A percentile compares a stretch with the other conserved stretches of the same genome.
phyloP scores from a whole-genome alignment of 441 rosid species.

The Corymbia calophylla region DNA sequence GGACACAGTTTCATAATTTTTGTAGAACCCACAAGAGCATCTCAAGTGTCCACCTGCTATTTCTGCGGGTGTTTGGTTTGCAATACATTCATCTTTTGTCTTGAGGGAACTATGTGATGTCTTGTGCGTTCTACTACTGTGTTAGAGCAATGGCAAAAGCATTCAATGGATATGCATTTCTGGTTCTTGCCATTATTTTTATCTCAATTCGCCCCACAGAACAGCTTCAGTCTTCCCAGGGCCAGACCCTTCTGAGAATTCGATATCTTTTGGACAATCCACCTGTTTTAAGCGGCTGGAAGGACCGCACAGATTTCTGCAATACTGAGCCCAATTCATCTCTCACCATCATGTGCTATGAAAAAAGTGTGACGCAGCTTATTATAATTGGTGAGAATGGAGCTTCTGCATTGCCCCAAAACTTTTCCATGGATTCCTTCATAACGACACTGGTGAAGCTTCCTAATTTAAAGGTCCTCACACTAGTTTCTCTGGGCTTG shows the following conservation, averaged over 20 bases:
- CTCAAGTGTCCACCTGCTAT: not conserved
- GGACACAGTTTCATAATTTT: not conserved
- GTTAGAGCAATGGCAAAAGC: conserved; percentile 32
- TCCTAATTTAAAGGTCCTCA: conserved; percentile 72
- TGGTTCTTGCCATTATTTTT: conserved; percentile 25
- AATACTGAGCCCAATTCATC: conserved; percentile 52
- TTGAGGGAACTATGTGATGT: not conserved
- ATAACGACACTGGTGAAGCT: conserved; percentile 73
- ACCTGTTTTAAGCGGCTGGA: conserved; percentile 58
- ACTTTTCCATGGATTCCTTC: conserved; percentile 78
- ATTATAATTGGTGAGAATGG: conserved; percentile 58
- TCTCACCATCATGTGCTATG: conserved; percentile 75
- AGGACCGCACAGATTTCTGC: conserved; percentile 73
- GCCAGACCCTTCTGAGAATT: conserved; percentile 61
- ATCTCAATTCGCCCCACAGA: conserved; percentile 31
- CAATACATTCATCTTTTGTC: not conserved
- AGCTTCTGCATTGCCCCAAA: conserved; percentile 40
- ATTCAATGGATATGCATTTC: conserved; percentile 18
- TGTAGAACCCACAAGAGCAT: not conserved
- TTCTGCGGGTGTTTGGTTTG: not conserved
- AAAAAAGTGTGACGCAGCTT: conserved; percentile 71
- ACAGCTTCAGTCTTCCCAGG: conserved; percentile 66
- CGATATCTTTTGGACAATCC: conserved; percentile 62
- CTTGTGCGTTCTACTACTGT: not conserved
- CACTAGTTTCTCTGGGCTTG: conserved; percentile 76